phyloP scores from a whole-genome alignment of 192 early-diverging fungal genomes.

The Coemansia sp. region DNA sequence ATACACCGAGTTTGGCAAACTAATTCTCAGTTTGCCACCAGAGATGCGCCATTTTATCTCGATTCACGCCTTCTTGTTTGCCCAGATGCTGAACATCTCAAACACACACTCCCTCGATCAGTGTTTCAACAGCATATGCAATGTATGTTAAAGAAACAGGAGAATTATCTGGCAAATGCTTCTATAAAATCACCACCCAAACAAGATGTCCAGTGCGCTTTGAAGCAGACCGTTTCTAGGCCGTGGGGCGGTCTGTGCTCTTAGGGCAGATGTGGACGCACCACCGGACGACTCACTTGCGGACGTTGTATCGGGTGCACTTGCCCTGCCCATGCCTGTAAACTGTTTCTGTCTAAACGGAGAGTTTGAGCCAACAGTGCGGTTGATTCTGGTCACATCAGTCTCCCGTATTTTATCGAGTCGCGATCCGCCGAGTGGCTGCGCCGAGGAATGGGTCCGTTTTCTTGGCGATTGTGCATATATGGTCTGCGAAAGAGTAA shows the following conservation, averaged over 20 bases:
- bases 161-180: neutral
- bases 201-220: conserved; percentile 47
- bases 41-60: no score
- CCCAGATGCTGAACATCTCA: neutral
- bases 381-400: neutral
- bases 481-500: conserved; percentile 30
- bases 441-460: conserved; percentile 10
- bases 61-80: no score
- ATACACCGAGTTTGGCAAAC: no score
- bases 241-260: conserved; percentile 15
- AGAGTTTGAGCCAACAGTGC: conserved; percentile 9
- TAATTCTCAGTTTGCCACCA: no score
- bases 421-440: conserved; percentile 10
- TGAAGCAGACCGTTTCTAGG: conserved; percentile 50
- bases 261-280: conserved; percentile 18
- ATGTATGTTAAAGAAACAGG: neutral
- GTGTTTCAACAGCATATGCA: neutral
- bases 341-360: conserved; percentile 30
- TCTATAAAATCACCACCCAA: conserved; percentile 33
- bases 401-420: conserved; percentile 11
- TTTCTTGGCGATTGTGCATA: conserved; percentile 44
- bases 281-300: neutral
- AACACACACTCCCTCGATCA: neutral
- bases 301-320: neutral
- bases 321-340: neutral